Base-by-base conservation (phyloP, 805 yeast genomes). In the Candida piceae region DNA sequence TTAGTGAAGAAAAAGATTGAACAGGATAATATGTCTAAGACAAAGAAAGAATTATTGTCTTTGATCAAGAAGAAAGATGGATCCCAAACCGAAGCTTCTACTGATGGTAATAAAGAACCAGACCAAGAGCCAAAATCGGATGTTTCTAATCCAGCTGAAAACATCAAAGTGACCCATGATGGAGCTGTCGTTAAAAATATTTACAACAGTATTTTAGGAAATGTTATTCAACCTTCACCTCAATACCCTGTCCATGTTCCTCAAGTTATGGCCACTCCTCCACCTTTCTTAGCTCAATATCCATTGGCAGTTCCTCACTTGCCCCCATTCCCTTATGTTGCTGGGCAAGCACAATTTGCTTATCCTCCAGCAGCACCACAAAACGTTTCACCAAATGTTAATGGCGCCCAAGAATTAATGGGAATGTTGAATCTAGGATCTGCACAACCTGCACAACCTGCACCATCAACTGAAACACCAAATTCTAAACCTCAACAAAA, bases 31-130 rank as follows among this genome's bases (percentile, higher is more conserved):
- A 31, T 55, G 51, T 49, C 55, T 21, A 54, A 60, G 48, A 50
- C 57, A 27, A 53, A 63, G 47, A 65, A 66, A 35, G 78, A 72
- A 32, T 55, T 75, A 19, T 54, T 74, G 39, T 60, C 66, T 7
- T 53, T 69, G 37, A 63, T 75, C 41, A 70, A 72, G 46, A 70
- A 72, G 46, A 56, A 58, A 2, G 62, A 62, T n/a, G 7, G 11
- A 26, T 1, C 30, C 32, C 11, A 26, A n/a, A 12, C 28, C 38
- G 16, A 11, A 30, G 13, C 31, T 35, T 5, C 28, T 33, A 10
- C 29, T 42, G 5, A 33, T 35, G 15, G 38, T 36, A 10, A 38
- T 35, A 23, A 36, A 32, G 16, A 16, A n/a, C 22, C 9, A n/a
- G n/a, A n/a, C n/a, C n/a, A n/a, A n/a, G n/a, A n/a, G n/a, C n/a